Evolutionary conservation across 345 rosid genomes (phyloP), one percentile per base, ranked within the genome.

Genomic region (Syzygium aromaticum): DNA sequence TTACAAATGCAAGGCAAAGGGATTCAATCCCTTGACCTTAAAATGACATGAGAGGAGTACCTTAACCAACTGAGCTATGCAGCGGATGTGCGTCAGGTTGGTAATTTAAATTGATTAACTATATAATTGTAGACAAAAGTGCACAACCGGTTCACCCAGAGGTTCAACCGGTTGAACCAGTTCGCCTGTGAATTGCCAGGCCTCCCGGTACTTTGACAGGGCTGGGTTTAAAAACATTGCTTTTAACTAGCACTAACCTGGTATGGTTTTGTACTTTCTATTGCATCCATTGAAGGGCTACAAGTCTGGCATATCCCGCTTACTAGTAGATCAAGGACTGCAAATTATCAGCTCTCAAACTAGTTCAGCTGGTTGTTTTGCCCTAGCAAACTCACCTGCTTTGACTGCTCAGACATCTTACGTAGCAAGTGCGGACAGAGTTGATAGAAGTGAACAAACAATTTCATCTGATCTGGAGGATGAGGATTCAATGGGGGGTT

Each of bases 391-490:
- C 54, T 92, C 93, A 51, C 84, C 89, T 54, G 67, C 90, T 51
- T 88, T 88, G 30, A 87, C 87, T 15, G 87, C 87, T 90, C 93
- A 90, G 86, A 84, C 89, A 89, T 87, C 92, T 80, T 88, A 86
- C 67, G 56, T 87, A 83, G 87, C 91, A 6, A 91, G 86, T 88
- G 90, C 86, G 51, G 90, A 86, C 87, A 90, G 54, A 89, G 56
- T 67, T 85, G 90, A 90, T 84, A 86, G 91, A 91, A 91, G 88
- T 53, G 87, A 90, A 53, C 92, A 89, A 86, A 51, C 94, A 73
- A 73, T 90, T 54, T 89, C 94, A 88, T 89, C 92, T 73, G 93
- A 91, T 63, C 33, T 88, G 83, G 92, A 92, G 88, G 93, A 92
- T 87, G 91, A 88, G 63, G 90, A 87, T 88, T 90, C 94, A 51